Evolutionary conservation across 139 green algal species (phyloP).

Genomic region (Micractinium sp.): DNA sequence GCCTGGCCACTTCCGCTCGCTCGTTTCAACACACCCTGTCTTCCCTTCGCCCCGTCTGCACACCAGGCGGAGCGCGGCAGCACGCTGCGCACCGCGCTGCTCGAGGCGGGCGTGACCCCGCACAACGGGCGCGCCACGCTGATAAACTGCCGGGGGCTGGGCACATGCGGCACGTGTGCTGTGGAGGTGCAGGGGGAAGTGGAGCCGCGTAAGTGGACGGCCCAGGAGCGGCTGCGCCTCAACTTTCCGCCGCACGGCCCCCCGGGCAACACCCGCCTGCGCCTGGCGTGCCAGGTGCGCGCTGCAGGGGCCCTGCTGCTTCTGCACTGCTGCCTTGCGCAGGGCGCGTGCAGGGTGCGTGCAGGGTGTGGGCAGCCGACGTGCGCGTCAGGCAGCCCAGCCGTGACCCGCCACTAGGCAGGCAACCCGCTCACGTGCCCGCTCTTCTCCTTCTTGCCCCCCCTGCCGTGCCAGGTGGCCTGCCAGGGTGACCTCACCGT

Average conservation of each 20-base stretch:
- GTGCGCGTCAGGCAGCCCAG: not conserved
- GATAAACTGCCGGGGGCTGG: slow-evolving; percentile 32
- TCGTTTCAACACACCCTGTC: too few species aligned
- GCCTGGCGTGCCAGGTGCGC: slow-evolving; percentile 25
- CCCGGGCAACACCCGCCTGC: slow-evolving; percentile 22
- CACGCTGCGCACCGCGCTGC: slow-evolving; percentile 24
- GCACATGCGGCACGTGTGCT: slow-evolving; percentile 27
- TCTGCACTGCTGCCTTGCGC: not conserved
- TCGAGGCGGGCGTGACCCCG: slow-evolving; percentile 8
- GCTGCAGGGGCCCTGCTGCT: too few species aligned
- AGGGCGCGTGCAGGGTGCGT: too few species aligned
- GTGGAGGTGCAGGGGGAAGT: slow-evolving; percentile 16
- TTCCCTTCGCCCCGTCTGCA: too few species aligned
- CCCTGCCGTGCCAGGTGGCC: not conserved
- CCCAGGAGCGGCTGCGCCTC: slow-evolving; percentile 18
- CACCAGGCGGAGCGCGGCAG: not conserved
- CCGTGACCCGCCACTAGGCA: not conserved
- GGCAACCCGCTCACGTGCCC: not conserved
- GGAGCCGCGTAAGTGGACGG: not conserved
- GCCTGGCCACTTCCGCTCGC: not conserved
- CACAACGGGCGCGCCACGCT: slow-evolving; percentile 11
- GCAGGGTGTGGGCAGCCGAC: not conserved
- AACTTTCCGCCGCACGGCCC: slow-evolving; percentile 21
- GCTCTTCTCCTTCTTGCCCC: not conserved
- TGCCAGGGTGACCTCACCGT: slow-evolving; percentile 4